A percentile compares a stretch with the other conserved stretches of the same genome.
phyloP scores from a whole-genome alignment of 2,329 filamentous ascomycete species.

The Parastagonospora avenae region DNA sequence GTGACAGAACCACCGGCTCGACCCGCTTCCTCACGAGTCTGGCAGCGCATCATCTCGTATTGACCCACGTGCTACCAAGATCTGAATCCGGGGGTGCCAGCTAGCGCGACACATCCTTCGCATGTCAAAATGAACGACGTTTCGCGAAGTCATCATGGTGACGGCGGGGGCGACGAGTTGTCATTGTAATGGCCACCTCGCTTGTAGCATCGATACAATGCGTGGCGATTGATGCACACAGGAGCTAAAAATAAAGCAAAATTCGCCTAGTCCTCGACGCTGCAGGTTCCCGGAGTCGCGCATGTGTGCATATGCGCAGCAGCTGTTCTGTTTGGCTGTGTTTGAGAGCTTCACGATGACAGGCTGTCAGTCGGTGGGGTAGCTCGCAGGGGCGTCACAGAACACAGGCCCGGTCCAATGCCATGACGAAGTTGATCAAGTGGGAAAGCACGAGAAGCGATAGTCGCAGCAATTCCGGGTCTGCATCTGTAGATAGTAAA shows the following conservation, averaged over 20 bases:
- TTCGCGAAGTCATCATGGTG: background rate
- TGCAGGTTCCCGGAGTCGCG: slow-evolving; percentile 12
- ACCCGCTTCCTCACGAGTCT: slow-evolving; percentile 23
- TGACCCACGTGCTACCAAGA: slow-evolving; percentile 28
- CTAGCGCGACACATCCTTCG: slow-evolving; percentile 21
- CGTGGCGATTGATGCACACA: slow-evolving; percentile 10
- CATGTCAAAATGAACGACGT: slow-evolving; percentile 9
- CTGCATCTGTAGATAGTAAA: no score
- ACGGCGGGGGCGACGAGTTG: background rate
- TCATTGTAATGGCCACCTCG: background rate
- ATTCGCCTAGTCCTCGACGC: slow-evolving; percentile 12
- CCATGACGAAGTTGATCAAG: background rate
- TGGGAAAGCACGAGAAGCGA: no score
- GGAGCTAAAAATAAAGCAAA: slow-evolving; percentile 14
- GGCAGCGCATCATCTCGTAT: slow-evolving; percentile 33
- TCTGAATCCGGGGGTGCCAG: slow-evolving; percentile 30
- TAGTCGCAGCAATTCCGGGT: no score
- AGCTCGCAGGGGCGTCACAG: background rate
- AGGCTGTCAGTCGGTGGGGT: slow-evolving; percentile 11
- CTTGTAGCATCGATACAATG: background rate
- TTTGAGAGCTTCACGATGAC: slow-evolving; percentile 18
- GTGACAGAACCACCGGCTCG: background rate
- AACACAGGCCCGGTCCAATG: background rate
- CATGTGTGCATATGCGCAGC: background rate
- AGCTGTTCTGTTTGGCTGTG: slow-evolving; percentile 8